A percentile compares a stretch with the other conserved stretches of the same genome.
Conservation (phyloP, 768 basidiomycete species). For the Guyanaporus albipodus region DNA sequence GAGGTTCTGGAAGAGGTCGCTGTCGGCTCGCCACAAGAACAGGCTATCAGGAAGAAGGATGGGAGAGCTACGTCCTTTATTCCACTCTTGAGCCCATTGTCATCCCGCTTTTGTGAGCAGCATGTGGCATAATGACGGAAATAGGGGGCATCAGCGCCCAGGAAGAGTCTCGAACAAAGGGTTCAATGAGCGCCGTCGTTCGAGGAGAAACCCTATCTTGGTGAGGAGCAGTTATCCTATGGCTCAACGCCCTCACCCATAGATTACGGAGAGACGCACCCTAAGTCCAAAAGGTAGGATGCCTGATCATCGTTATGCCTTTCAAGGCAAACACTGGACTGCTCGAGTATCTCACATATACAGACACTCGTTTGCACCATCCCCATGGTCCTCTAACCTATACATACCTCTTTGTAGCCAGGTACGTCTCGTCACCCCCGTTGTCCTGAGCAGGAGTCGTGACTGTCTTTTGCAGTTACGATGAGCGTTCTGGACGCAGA, state of each 20-base stretch:
- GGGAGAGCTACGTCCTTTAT: slow-evolving; percentile 1
- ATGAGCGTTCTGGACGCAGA: slow-evolving; percentile 11
- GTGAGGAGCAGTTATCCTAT: neutral
- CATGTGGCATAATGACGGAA: neutral
- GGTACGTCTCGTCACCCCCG: neutral
- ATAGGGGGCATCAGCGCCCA: slow-evolving; percentile 3
- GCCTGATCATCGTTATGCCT: neutral
- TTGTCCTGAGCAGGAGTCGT: neutral
- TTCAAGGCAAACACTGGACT: neutral
- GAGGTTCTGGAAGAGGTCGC: neutral
- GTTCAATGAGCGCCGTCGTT: neutral
- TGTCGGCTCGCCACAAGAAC: neutral
- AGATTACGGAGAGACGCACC: neutral
- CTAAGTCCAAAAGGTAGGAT: slow-evolving; percentile 9
- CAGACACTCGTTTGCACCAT: neutral
- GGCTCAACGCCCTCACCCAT: neutral
- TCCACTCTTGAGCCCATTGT: neutral
- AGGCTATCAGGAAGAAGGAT: neutral
- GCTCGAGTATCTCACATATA: slow-evolving; percentile 18
- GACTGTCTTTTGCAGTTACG: slow-evolving; percentile 7
- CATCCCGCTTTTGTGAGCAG: neutral
- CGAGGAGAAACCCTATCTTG: neutral
- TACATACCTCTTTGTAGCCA: neutral
- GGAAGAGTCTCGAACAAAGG: neutral
- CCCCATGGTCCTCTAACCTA: neutral